phyloP scores from a whole-genome alignment of 2,329 filamentous ascomycete species.

The Colletotrichum lindemuthianum region DNA sequence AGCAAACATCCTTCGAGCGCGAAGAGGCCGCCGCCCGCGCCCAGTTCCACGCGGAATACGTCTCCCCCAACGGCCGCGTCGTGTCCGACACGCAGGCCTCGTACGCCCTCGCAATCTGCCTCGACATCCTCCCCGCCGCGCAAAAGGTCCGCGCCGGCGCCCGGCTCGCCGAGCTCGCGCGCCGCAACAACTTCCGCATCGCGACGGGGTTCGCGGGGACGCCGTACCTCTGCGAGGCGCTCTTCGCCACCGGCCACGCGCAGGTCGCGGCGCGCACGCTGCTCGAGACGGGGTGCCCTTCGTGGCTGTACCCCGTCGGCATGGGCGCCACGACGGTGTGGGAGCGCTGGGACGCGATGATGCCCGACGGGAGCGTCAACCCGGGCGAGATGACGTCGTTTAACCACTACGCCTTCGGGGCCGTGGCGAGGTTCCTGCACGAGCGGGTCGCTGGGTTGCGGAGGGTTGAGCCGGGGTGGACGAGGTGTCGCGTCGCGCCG shows the following conservation, averaged over 20 bases:
- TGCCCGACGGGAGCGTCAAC: slow-evolving; percentile 50
- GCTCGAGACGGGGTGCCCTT: slow-evolving; percentile 46
- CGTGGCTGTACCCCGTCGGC: slow-evolving; percentile 50
- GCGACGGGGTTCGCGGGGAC: slow-evolving; percentile 41
- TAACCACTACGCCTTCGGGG: slow-evolving; percentile 54
- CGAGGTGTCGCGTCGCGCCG: slow-evolving; percentile 13
- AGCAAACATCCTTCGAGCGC: not conserved
- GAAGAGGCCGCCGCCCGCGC: not conserved
- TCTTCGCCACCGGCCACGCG: not conserved
- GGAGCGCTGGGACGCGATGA: slow-evolving; percentile 54
- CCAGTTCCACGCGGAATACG: slow-evolving; percentile 40
- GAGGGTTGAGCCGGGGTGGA: slow-evolving; percentile 41
- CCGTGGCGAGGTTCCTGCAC: slow-evolving; percentile 51
- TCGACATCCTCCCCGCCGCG: slow-evolving; percentile 29
- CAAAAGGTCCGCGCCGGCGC: slow-evolving; percentile 5
- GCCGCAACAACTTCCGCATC: slow-evolving; percentile 24
- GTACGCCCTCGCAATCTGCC: slow-evolving; percentile 38
- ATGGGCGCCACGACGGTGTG: slow-evolving; percentile 54
- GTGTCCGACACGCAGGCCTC: slow-evolving; percentile 38
- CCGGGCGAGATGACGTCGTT: slow-evolving; percentile 53
- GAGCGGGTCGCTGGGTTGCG: slow-evolving; percentile 40
- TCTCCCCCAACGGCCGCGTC: slow-evolving; percentile 32
- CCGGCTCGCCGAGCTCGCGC: slow-evolving; percentile 20
- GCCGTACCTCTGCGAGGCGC: slow-evolving; percentile 37
- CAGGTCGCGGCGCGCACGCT: slow-evolving; percentile 50